Percentiles rank a stretch among this genome's conserved stretches.
These are phyloP conservation scores for Tricholoma terreum DNA, from an alignment of 768 basidiomycete species.

Conservation along the genomic window DNA sequence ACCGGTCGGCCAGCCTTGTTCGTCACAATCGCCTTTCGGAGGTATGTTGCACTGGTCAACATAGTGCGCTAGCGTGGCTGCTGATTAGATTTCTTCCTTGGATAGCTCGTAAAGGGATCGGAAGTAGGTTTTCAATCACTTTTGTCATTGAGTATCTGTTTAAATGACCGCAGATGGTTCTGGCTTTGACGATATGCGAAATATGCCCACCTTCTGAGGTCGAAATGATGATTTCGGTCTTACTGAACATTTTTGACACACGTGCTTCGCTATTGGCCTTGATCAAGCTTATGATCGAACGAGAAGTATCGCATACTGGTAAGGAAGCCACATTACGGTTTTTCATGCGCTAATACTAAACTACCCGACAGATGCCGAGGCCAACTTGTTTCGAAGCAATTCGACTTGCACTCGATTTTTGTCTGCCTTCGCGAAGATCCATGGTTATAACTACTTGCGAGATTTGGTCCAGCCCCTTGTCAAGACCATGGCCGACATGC, in stretches of 20 bases:
- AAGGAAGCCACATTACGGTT: conserved; percentile 9
- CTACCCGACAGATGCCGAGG: conserved; percentile 60
- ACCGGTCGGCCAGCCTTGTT: conserved; percentile 43
- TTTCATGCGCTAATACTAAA: conserved; percentile 2
- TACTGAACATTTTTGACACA: conserved; percentile 85
- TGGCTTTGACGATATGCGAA: conserved; percentile 86
- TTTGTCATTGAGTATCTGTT: not conserved
- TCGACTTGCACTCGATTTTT: conserved; percentile 85
- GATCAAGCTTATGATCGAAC: conserved; percentile 81
- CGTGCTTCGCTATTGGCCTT: conserved; percentile 67
- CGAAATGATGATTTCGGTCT: conserved; percentile 79
- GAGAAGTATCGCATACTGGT: conserved; percentile 81
- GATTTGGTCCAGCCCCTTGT: conserved; percentile 75
- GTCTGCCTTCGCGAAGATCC: conserved; percentile 82
- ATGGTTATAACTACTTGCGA: conserved; percentile 90
- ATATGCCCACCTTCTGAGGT: conserved; percentile 76
- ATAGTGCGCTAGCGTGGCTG: not conserved
- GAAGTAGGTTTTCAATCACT: conserved; percentile 46
- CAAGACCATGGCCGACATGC: conserved; percentile 68
- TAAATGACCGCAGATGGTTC: conserved; percentile 50
- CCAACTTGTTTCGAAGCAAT: conserved; percentile 84
- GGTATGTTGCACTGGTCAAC: conserved; percentile 32
- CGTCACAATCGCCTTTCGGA: conserved; percentile 57
- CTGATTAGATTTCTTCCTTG: not conserved
- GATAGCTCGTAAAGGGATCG: conserved; percentile 67